These are phyloP conservation scores for Metschnikowia peoriensis DNA, from an alignment of 805 yeast genomes.

Conservation along the genomic window DNA sequence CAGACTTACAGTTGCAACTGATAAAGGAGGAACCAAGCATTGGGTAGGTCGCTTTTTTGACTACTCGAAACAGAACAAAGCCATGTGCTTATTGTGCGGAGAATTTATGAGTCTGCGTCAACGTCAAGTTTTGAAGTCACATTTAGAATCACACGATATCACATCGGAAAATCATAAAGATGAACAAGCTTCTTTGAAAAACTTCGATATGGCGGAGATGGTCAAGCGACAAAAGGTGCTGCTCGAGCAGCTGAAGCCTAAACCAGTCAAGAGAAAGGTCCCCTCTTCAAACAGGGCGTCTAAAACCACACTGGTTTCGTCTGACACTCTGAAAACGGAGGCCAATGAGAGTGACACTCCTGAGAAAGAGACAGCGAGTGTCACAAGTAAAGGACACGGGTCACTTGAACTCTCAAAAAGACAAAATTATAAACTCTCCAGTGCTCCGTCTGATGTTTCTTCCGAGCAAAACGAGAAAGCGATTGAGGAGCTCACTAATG, in stretches of 20 bases:
- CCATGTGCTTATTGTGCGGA: slow-evolving; percentile 5
- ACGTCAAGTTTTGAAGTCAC: not conserved
- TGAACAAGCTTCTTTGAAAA: not conserved
- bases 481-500: not conserved
- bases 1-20: not conserved
- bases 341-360: too few species aligned
- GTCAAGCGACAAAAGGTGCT: not conserved
- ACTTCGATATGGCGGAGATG: slow-evolving; percentile 3
- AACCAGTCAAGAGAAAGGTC: not conserved
- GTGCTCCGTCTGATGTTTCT: too few species aligned
- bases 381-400: too few species aligned
- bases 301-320: too few species aligned
- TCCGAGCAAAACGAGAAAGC: too few species aligned
- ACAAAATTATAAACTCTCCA: too few species aligned
- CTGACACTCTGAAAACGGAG: too few species aligned
- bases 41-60: slow-evolving; percentile 3
- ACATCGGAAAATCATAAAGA: not conserved
- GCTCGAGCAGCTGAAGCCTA: not conserved
- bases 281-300: too few species aligned
- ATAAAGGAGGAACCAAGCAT: not conserved
- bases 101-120: not conserved
- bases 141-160: slow-evolving; percentile 10
- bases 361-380: too few species aligned
- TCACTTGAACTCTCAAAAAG: too few species aligned
- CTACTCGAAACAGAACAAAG: not conserved